phyloP scores from a whole-genome alignment of 2,329 filamentous ascomycete species.

The Metarhizium sp. region DNA sequence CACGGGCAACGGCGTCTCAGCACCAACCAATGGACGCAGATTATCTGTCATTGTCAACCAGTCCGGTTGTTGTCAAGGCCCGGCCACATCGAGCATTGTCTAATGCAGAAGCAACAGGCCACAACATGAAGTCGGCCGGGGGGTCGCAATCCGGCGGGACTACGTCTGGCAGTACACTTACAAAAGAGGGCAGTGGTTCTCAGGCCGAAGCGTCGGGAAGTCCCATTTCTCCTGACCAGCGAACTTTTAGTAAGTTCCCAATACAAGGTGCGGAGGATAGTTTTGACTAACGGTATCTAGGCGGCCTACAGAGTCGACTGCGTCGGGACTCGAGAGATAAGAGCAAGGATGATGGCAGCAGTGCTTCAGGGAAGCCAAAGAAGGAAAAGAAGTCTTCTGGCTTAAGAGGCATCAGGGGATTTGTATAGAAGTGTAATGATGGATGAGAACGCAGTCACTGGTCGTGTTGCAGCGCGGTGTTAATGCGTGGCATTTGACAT shows the following conservation, averaged over 20 bases:
- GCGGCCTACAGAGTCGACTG: conserved; percentile 36
- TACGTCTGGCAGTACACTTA: background rate
- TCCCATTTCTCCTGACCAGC: conserved; percentile 27
- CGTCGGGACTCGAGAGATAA: conserved; percentile 42
- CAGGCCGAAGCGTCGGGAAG: conserved; percentile 6
- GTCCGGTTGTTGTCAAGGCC: conserved; percentile 27
- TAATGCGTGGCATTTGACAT: background rate
- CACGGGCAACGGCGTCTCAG: background rate
- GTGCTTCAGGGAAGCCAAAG: conserved; percentile 16
- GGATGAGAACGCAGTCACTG: background rate
- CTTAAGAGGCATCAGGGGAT: conserved; percentile 32
- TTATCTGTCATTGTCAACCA: conserved; percentile 25
- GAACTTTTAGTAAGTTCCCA: conserved; percentile 32
- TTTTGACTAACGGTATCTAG: conserved; percentile 15
- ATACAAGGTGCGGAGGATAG: background rate
- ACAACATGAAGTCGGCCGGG: conserved; percentile 34
- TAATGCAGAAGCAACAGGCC: conserved; percentile 33
- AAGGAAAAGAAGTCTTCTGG: conserved; percentile 28
- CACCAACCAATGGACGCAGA: conserved; percentile 20
- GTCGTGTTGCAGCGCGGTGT: background rate
- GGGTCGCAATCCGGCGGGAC: conserved; percentile 17
- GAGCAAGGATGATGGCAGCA: conserved; percentile 30
- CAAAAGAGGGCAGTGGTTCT: background rate
- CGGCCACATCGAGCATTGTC: conserved; percentile 32
- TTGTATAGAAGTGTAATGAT: conserved; percentile 15